A percentile compares a stretch with the other conserved stretches of the same genome.
phyloP scores from a whole-genome alignment of 495 filamentous ascomycete genomes.

The Podospora comata region DNA sequence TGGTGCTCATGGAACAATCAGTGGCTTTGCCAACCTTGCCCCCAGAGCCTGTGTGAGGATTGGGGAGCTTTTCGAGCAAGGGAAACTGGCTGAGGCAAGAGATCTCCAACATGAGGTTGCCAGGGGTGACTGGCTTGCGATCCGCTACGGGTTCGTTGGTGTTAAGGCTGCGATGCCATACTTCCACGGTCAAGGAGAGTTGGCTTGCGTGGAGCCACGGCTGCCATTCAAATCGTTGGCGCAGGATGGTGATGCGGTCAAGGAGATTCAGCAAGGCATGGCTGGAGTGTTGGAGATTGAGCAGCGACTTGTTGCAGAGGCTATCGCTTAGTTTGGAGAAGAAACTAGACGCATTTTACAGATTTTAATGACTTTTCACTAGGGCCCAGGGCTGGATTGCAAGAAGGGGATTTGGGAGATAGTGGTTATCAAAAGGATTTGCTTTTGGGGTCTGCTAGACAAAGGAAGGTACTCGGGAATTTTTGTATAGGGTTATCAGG shows the following conservation, averaged over 20 bases:
- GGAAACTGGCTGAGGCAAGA: conserved; percentile 65
- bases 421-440: background rate
- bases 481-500: background rate
- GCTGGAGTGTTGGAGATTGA: conserved; percentile 17
- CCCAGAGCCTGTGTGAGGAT: conserved; percentile 72
- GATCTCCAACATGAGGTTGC: conserved; percentile 67
- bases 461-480: background rate
- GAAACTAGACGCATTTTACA: background rate
- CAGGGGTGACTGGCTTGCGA: conserved; percentile 76
- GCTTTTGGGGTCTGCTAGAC: background rate
- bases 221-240: conserved; percentile 25
- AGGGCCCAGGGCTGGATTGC: background rate
- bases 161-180: conserved; percentile 76
- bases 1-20: conserved; percentile 75
- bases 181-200: conserved; percentile 67
- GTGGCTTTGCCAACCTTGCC: conserved; percentile 74
- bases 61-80: conserved; percentile 66
- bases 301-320: conserved; percentile 6
- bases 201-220: conserved; percentile 21
- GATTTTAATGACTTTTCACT: background rate
- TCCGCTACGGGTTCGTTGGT: conserved; percentile 74
- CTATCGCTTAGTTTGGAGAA: background rate
- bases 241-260: conserved; percentile 1
- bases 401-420: background rate
- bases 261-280: conserved; percentile 21